Percentiles rank a stretch among this genome's conserved stretches.
Conservation (phyloP, 2,329 filamentous ascomycete species). For the Phialemoniopsis sp. region DNA sequence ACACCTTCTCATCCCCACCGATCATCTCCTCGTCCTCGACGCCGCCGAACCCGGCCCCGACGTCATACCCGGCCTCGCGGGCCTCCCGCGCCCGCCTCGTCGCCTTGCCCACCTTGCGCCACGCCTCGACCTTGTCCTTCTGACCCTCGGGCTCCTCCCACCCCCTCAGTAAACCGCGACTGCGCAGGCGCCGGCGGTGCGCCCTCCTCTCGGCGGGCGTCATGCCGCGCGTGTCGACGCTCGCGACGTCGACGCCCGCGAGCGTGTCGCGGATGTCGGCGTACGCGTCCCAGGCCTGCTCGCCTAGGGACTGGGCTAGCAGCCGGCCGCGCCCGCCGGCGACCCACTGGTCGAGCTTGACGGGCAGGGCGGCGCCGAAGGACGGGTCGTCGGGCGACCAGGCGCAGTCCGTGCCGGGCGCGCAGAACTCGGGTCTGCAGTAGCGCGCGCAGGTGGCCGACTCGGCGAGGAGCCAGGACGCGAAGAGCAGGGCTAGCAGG, state of each 20-base stretch:
- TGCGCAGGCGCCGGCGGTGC: constrained; percentile 45
- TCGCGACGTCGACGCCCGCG: constrained; percentile 35
- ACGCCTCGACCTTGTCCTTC: constrained; percentile 36
- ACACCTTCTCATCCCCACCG: constrained; percentile 14
- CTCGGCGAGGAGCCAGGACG: constrained; percentile 53
- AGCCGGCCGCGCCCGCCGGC: constrained; percentile 46
- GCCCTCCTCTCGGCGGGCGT: constrained; percentile 41
- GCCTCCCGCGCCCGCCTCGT: constrained; percentile 33
- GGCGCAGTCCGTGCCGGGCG: constrained; percentile 37
- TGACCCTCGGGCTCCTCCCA: constrained; percentile 28
- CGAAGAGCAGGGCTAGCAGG: constrained; percentile 33
- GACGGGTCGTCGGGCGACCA: constrained; percentile 56
- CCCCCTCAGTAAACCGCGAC: constrained; percentile 35
- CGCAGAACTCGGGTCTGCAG: constrained; percentile 50
- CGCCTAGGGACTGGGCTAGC: constrained; percentile 26
- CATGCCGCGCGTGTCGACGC: constrained; percentile 36
- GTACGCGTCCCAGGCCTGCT: constrained; percentile 40
- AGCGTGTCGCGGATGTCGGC: constrained; percentile 43
- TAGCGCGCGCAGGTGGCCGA: constrained; percentile 46
- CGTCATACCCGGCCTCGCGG: constrained; percentile 34
- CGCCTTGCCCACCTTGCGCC: constrained; percentile 34
- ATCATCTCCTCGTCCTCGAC: constrained; percentile 25
- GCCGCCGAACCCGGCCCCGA: constrained; percentile 12
- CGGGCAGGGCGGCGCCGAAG: constrained; percentile 56
- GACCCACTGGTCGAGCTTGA: constrained; percentile 59